Evolutionary conservation across 208 protist genomes (phyloP), one percentile per base, ranked within the genome.

Genomic region (Crithidia acanthocephali): DNA sequence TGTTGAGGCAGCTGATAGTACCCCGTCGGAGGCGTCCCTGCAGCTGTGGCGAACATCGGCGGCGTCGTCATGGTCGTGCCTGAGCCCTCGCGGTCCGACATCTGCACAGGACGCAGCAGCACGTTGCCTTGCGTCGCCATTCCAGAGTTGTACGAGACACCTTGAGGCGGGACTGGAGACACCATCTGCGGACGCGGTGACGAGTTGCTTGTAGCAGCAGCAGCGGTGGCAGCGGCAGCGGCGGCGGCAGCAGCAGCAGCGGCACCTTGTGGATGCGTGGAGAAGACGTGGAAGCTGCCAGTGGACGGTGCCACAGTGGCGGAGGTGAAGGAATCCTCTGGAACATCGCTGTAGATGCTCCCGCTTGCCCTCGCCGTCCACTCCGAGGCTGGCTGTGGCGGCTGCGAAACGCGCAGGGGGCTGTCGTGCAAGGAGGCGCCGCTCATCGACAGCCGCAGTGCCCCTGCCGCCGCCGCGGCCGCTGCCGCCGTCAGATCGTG

Each of bases 221-320:
- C 23, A 52, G 62, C 28, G 20, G 58, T 37, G 2, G 25, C 56
- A 27, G 35, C 30, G 3, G 60, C 45, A 8, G 44, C 16, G 3
- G 60, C 28, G 16, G 44, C 30, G 2, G 32, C 47, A 1, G 60
- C 45, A n/a, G 30, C 28, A n/a, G 60, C 47, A 4, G 57, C 48
- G 2, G 47, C 64, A n/a, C 56, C 68, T 48, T 53, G 61, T 3
- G 72, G 72, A 40, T 68, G 65, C 0, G 65, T 78, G 6, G 65
- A 68, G 58, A 78, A 78, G 50, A 78, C 65, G 35, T 72, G 72
- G 42, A 78, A 72, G 57, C 42, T 56, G 47, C 45, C 20, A 33
- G 28, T 27, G 0, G 50, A 44, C 33, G 23, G 33, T 30, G n/a
- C 30, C 22, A 56, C 4, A 13, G 30, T 68, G 50, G 33, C 35